Conservation (phyloP, 1,284 basidiomycete species). For the Ganoderma meredithae region DNA sequence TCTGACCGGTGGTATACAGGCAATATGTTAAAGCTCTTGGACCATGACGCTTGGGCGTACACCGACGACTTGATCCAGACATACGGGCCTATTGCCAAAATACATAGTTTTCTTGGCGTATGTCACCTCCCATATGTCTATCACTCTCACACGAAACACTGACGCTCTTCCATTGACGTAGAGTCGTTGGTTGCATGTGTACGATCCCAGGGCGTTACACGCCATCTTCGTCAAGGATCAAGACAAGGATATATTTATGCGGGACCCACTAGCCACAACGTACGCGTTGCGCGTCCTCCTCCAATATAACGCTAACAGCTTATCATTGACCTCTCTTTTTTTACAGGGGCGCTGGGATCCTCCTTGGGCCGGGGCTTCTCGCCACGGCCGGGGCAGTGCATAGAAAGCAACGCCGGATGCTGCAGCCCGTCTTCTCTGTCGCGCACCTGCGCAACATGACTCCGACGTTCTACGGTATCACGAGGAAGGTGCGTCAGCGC, state of each 20-base stretch:
- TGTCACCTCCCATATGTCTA: neutral
- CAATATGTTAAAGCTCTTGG: constrained; percentile 9
- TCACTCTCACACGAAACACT: neutral
- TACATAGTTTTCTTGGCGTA: constrained; percentile 2
- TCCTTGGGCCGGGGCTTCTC: constrained; percentile 10
- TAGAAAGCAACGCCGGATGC: constrained; percentile 19
- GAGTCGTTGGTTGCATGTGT: constrained; percentile 15
- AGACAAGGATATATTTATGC: neutral
- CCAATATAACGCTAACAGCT: neutral
- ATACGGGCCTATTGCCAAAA: constrained; percentile 8
- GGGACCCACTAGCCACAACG: neutral
- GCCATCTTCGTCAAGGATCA: constrained; percentile 24
- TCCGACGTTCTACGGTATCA: constrained; percentile 11
- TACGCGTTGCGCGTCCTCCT: neutral
- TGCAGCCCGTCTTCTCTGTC: constrained; percentile 21
- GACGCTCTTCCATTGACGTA: neutral
- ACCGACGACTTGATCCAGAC: constrained; percentile 6
- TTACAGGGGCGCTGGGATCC: neutral
- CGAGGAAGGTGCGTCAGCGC: neutral
- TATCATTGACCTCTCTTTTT: neutral
- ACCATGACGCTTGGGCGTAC: constrained; percentile 12
- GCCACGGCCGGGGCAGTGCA: constrained; percentile 7
- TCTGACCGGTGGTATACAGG: no score
- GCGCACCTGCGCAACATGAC: constrained; percentile 19
- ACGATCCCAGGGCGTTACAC: constrained; percentile 21